Evolutionary conservation across 176 grass and related monocot species (phyloP).

Genomic region (sorghum (Sorghum bicolor)): DNA sequence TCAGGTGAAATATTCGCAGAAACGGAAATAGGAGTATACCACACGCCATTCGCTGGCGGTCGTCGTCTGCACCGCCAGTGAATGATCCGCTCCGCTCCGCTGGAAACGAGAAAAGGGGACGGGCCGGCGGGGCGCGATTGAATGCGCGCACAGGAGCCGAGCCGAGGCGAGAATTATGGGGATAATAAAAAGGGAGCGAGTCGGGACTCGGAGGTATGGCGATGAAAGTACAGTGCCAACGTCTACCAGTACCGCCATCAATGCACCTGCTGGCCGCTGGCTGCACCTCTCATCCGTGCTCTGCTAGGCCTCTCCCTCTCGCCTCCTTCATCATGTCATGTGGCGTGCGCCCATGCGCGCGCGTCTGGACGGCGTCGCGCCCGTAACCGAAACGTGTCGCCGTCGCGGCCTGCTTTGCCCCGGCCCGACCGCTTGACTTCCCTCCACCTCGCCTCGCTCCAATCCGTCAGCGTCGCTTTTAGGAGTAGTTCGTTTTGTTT

Average conservation of each 20-base stretch:
- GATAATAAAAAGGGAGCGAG: background rate
- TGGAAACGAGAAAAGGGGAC: background rate
- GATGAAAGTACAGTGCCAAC: slow-evolving; percentile 42
- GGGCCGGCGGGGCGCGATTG: background rate
- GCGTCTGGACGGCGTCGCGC: background rate
- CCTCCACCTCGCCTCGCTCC: too few relatives aligned
- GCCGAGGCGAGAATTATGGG: slow-evolving; percentile 3
- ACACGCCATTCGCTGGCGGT: background rate
- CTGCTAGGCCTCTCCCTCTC: background rate
- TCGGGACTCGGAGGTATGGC: background rate
- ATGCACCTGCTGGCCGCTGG: background rate
- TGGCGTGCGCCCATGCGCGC: too few relatives aligned
- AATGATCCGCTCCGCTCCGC: background rate
- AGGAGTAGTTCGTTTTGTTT: too few relatives aligned
- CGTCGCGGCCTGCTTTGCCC: too few relatives aligned
- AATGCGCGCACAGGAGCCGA: background rate
- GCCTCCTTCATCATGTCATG: background rate
- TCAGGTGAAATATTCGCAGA: too few relatives aligned
- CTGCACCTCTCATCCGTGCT: background rate
- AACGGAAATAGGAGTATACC: too few relatives aligned
- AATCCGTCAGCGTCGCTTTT: too few relatives aligned
- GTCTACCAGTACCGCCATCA: slow-evolving; percentile 25
- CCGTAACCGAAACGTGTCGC: too few relatives aligned
- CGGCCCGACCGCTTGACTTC: too few relatives aligned
- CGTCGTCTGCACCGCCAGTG: background rate